A percentile compares a stretch with the other conserved stretches of the same genome.
Evolutionary conservation across 2,329 filamentous ascomycete species (phyloP).

Genomic region (Cylindrodendrum hubeiense): DNA sequence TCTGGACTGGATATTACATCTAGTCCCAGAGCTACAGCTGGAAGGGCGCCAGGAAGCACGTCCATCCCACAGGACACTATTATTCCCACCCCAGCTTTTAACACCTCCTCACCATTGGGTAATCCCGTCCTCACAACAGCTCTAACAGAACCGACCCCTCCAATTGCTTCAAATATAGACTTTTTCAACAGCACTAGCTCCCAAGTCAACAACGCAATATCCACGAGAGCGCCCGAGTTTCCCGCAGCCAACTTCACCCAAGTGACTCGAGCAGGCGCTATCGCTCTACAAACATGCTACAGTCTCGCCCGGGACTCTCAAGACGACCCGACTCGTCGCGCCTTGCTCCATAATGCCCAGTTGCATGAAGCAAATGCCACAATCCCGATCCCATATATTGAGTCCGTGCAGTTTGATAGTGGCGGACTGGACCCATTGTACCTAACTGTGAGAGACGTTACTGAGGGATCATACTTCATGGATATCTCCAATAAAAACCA

Average conservation of each 20-base stretch:
- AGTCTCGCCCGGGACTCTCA: constrained; percentile 41
- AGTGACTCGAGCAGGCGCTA: constrained; percentile 45
- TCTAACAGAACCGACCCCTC: neutral
- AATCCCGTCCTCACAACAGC: neutral
- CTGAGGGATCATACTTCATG: constrained; percentile 44
- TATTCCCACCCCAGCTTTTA: neutral
- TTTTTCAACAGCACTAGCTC: constrained; percentile 24
- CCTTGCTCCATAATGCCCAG: constrained; percentile 48
- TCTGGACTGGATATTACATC: neutral
- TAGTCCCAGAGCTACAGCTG: neutral
- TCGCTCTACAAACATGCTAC: constrained; percentile 48
- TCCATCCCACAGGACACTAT: neutral
- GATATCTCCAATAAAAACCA: constrained; percentile 50
- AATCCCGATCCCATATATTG: constrained; percentile 52
- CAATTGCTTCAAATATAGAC: constrained; percentile 7
- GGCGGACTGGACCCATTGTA: constrained; percentile 49
- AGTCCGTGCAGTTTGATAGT: constrained; percentile 51
- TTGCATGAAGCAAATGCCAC: constrained; percentile 46
- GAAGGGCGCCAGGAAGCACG: neutral
- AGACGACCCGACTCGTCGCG: constrained; percentile 40
- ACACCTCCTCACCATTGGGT: neutral
- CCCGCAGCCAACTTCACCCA: constrained; percentile 50
- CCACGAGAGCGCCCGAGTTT: constrained; percentile 29
- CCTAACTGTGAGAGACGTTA: constrained; percentile 48
- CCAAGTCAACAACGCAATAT: constrained; percentile 23